Base-by-base conservation (phyloP, 2,329 filamentous ascomycete species). In the Gnomoniopsis sp. region DNA sequence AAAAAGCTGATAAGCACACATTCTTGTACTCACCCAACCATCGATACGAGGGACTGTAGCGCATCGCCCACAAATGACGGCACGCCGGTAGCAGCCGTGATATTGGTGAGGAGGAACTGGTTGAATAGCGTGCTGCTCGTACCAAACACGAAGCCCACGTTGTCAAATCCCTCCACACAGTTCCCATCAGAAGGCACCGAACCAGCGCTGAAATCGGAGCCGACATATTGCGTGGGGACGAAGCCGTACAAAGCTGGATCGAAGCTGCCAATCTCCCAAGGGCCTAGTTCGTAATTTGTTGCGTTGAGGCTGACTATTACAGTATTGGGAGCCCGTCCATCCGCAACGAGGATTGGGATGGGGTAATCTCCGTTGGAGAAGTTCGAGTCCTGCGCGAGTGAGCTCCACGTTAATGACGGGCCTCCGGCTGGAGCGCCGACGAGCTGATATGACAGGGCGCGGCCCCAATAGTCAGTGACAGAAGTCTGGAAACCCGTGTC, bases 51-150 rank as follows among this genome's bases (percentile, higher is more conserved):
- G 21, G 72, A 64, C 3, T 71, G 69, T 15, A 90, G 66, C 21
- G 81, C 79, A 6, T 76, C 66, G 53, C 80, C 77, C 41, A 91
- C 72, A 36, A 80, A 72, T 0, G 76, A 69, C 2, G 79, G 79
- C 1, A 81, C 69, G 26, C 75, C 72, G 22, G 73, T 71, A 11
- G 71, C 67, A 6, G 70, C 66, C 38, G 70, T 71, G 63, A 90
- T 82, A 57, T 93, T 77, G 12, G 84, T 74, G 3, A 92, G 77
- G 19, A 96, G 74, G 66, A 90, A 83, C 66, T 86, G 79, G 75
- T 96, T 96, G 80, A 96, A 96, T 2, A 96, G 79, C 0, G 89
- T 88, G 1, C 88, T 91, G 22, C 88, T 91, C 0, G 92, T 96
- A 53, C 92, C 92, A 85, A 96, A 91, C 26, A 96, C 78, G 68